Base-by-base conservation (phyloP, 345 rosid species). In the Euphorbia tirucalli region DNA sequence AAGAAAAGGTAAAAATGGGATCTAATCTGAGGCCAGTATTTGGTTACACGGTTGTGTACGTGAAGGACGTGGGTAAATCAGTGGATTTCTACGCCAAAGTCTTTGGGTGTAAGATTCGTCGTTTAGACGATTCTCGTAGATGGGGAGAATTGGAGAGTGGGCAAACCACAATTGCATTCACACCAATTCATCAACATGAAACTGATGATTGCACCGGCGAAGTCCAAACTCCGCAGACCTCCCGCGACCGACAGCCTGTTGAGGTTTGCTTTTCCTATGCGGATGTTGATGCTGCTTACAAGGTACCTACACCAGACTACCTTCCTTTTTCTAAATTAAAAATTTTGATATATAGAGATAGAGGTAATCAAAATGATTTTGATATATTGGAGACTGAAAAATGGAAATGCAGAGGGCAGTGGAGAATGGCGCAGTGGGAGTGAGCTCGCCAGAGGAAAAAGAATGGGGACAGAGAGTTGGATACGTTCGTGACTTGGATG, bases 401-500 rank as follows among this genome's bases (percentile, higher is more conserved):
- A 0, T 22, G 60, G 24, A 46, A n/a, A n/a, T n/a, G n/a, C 74
- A 89, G 96, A 87, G 93, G 83, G 98, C 96, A 0, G 90, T 93
- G 72, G 96, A 89, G 77, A 91, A 84, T 11, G 97, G 97, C 1
- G 97, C 93, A 0, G 87, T 70, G 60, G 58, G 87, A 0, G 88
- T 88, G 80, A 88, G 96, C 74, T 14, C 77, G 71, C 98, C 92
- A 0, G 93, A 85, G 83, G 77, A 87, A 62, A 89, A 87, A 73
- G 91, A 93, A 66, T 93, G 98, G 97, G 94, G 93, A 3, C 98
- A 93, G 82, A 91, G 74, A 73, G 96, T 89, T 2, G 97, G 96
- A 6, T 89, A 93, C 71, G 96, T 89, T 56, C 90, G 94, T 21
- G 96, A 93, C 69, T 66, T 86, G 11, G 86, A 93, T 61, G 97